A percentile compares a stretch with the other conserved stretches of the same genome.
Conservation (phyloP, 352 stramenopile species). For the Pythium utonaiense region DNA sequence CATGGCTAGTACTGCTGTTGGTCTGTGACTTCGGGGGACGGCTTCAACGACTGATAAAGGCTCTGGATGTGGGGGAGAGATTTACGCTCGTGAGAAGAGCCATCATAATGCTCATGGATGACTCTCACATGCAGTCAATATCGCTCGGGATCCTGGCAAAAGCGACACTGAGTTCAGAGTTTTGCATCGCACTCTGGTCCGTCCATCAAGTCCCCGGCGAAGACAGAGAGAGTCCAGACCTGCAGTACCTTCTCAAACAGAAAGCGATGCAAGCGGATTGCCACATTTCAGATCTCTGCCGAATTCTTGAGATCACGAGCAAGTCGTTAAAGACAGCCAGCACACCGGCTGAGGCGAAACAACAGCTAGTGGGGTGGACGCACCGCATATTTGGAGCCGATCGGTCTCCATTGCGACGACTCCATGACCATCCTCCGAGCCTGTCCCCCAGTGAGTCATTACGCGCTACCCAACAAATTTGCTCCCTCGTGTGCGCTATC, state of each 20-base stretch:
- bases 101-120: neutral
- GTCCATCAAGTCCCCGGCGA: neutral
- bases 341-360: neutral
- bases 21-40: neutral
- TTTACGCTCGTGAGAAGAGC: neutral
- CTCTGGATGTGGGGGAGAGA: neutral
- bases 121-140: neutral
- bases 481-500: neutral
- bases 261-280: neutral
- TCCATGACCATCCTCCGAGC: neutral
- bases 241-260: neutral
- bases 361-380: neutral
- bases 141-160: neutral
- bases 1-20: neutral
- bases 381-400: neutral
- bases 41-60: neutral
- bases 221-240: neutral
- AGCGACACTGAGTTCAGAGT: neutral
- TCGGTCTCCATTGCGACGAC: neutral
- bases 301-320: neutral
- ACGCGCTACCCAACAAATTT: neutral
- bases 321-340: neutral
- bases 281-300: neutral
- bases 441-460: neutral
- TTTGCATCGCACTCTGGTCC: neutral